Base-by-base conservation (phyloP, 371 early-diverging fungal genomes). In the Circinella minor region DNA sequence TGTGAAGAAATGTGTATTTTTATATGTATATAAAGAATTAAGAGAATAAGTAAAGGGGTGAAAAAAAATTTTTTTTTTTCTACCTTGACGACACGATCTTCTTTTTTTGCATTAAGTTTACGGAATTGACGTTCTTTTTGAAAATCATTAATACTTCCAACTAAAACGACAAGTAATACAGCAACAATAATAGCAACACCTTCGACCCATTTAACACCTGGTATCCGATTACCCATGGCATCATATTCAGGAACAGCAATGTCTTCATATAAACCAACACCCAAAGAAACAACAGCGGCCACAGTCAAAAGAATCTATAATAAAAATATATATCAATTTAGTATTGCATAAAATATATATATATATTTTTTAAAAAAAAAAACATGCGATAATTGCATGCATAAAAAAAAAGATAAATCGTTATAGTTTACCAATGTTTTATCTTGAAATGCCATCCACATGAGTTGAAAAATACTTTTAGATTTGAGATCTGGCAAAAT, bases 121-220 rank as follows among this genome's bases (percentile, higher is more conserved):
- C 91, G 85, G 81, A 96, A 95, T 75, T 95, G 94, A 36, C 76
- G 80, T 75, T 96, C 94, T 76, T 96, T 96, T 73, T 93, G 92
- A 71, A 78, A 94, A 78, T 97, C 96, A 73, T 94, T 96, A 71
- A 95, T 70, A 69, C 91, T 86, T 3, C 91, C 91, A 46, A 94
- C 92, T 36, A 90, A 39, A 18, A 97, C 90, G 63, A 96, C 95
- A 65, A 95, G 87, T 3, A 93, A 38, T 63, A 96, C 91, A 34
- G 94, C 94, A 10, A 92, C 83, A 55, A 95, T 79, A 69, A 95
- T 93, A 39, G 92, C 93, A 6, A 91, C 89, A 69, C 93, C 93
- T 75, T 93, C 93, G 18, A 92, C 90, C 93, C 93, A 93, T 37
- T 86, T 80, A 49, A 90, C 86, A 68, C 88, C 86, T 17, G 88